Conservation (phyloP, 2,329 filamentous ascomycete species). For the Rutstroemia sydowiana region DNA sequence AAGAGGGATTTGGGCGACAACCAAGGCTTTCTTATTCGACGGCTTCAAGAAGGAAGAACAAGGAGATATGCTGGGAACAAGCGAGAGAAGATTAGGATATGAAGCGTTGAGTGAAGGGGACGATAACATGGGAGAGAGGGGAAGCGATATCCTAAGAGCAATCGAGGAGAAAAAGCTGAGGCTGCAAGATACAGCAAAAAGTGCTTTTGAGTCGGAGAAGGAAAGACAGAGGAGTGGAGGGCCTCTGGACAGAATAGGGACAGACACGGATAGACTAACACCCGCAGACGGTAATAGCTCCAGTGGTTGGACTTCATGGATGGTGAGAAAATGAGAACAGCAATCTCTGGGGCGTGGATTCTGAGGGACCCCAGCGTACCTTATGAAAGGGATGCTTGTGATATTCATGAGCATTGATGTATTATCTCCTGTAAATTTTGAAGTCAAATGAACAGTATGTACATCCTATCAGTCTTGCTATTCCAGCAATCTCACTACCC, state of each 20-base stretch:
- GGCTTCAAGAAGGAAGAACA: conserved; percentile 30
- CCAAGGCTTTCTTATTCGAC: conserved; percentile 28
- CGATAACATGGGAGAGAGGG: conserved; percentile 16
- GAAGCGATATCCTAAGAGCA: conserved; percentile 23
- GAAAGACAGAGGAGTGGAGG: conserved; percentile 26
- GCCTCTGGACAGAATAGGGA: conserved; percentile 26
- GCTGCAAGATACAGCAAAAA: conserved; percentile 21
- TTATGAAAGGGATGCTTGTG: conserved; percentile 22
- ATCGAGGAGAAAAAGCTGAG: conserved; percentile 26
- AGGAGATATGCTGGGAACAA: conserved; percentile 20
- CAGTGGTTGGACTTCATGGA: conserved; percentile 24
- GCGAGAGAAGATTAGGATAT: conserved; percentile 19
- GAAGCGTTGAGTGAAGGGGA: conserved; percentile 23
- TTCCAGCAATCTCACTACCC: too few species aligned
- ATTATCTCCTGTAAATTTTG: conserved; percentile 1
- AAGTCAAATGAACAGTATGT: background rate
- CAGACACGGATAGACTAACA: conserved; percentile 6
- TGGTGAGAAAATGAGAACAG: conserved; percentile 17
- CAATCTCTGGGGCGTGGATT: conserved; percentile 2
- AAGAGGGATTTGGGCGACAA: conserved; percentile 21
- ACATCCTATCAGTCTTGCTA: background rate
- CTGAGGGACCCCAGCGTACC: conserved; percentile 15
- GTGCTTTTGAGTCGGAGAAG: conserved; percentile 27
- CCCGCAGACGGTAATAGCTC: conserved; percentile 14
- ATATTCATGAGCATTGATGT: conserved; percentile 14